Evolutionary conservation across 345 rosid species (phyloP).

Genomic region (Raphanus sativus): DNA sequence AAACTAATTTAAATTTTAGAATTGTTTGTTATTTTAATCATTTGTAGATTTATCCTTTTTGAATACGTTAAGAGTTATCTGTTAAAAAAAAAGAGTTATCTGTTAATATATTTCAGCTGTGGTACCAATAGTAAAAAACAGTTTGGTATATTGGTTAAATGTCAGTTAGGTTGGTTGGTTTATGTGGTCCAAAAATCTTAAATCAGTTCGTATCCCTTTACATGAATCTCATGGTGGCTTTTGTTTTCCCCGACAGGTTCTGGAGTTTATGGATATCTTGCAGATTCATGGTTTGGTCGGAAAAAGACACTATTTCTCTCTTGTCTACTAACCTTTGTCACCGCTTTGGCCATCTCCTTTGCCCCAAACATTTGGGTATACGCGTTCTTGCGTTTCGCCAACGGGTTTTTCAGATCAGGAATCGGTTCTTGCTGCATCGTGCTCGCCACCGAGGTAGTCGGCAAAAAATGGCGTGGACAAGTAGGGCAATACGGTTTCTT

Average conservation of each 20-base stretch:
- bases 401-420: conserved; percentile 61
- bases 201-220: background rate
- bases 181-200: background rate
- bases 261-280: conserved; percentile 54
- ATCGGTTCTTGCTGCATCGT: conserved; percentile 71
- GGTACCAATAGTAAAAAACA: background rate
- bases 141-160: background rate
- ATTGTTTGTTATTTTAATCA: no score
- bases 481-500: conserved; percentile 78
- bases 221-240: background rate
- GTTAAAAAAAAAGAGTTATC: no score
- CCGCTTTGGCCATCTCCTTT: conserved; percentile 62
- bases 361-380: conserved; percentile 73
- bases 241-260: conserved; percentile 46
- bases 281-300: conserved; percentile 61
- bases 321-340: conserved; percentile 50
- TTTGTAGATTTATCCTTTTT: background rate
- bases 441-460: conserved; percentile 65
- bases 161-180: background rate
- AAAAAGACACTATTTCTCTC: conserved; percentile 55
- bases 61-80: background rate
- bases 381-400: conserved; percentile 60
- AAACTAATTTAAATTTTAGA: no score
- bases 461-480: conserved; percentile 73
- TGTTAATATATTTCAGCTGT: background rate